Percentiles rank a stretch among this genome's conserved stretches.
These are phyloP conservation scores for Ephemerocybe angulata DNA, from an alignment of 768 basidiomycete species.

Conservation along the genomic window DNA sequence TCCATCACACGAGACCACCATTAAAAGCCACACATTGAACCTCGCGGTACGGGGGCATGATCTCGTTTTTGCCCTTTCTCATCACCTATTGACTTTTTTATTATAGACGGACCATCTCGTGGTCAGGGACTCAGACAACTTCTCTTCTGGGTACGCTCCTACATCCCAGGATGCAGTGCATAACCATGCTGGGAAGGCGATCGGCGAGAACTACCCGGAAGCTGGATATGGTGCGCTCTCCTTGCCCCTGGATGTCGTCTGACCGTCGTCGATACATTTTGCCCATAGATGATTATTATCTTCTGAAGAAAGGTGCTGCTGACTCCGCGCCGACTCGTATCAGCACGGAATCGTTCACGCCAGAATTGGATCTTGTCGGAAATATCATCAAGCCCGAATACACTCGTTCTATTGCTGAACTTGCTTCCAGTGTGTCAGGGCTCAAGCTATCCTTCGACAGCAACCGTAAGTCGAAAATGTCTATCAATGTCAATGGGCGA, in stretches of 20 bases:
- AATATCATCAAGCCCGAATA: conserved; percentile 36
- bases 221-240: conserved; percentile 53
- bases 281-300: conserved; percentile 62
- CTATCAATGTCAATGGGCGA: neutral
- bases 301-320: conserved; percentile 39
- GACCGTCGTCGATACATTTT: conserved; percentile 3
- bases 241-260: neutral
- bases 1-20: conserved; percentile 35
- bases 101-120: conserved; percentile 53
- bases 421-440: conserved; percentile 56
- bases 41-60: conserved; percentile 31
- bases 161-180: conserved; percentile 47
- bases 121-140: conserved; percentile 44
- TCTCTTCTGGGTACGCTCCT: conserved; percentile 53
- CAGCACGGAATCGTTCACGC: conserved; percentile 37
- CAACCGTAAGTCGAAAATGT: conserved; percentile 54
- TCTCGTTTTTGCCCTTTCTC: neutral
- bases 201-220: conserved; percentile 56
- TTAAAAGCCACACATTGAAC: conserved; percentile 47
- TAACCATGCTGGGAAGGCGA: conserved; percentile 44
- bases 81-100: conserved; percentile 2
- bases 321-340: conserved; percentile 47
- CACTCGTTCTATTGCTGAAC: conserved; percentile 45
- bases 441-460: conserved; percentile 59
- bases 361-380: conserved; percentile 43